Base-by-base conservation (phyloP, 257 asterid species). In the Nicotiana obtusifolia region DNA sequence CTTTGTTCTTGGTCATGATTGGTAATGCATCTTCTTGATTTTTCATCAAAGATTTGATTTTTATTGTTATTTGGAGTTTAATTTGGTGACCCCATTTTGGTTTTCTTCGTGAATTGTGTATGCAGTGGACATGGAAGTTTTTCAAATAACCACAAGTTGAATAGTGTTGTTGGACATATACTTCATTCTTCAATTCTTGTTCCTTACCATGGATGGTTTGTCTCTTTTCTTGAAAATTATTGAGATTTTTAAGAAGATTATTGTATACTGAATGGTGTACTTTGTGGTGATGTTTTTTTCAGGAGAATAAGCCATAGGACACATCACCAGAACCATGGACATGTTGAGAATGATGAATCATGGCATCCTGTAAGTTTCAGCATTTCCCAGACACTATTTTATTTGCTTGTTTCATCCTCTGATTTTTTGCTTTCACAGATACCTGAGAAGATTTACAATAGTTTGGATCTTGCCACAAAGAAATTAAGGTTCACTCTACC, bases 121-220 rank as follows among this genome's bases (percentile, higher is more conserved):
- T 41, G 91, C 97, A 93, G 99, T 89, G 99, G 99, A 5, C 99
- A 96, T 92, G 99, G 99, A 41, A 94, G 99, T 85, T 94, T 96
- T 87, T 94, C 98, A 2, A 93, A 81, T 85, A 80, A 94, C 83
- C 93, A 87, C 49, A 94, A 88, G 87, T 64, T 96, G 87, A 96
- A 96, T 52, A 91, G 97, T 84, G 97, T 94, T 5, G 97, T 79
- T 77, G 99, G 99, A 15, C 99, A 96, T 88, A 78, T 96, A 57
- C 97, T 93, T 78, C 99, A 96, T 87, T 96, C 98, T 56, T 94
- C 97, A 7, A 96, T 96, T 82, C 96, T 96, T 16, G 99, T 96
- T 33, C 99, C 99, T 17, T 96, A 96, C 80, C 99, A 96, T 86
- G 99, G 99, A 90, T 96, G 99, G 99, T 95, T 83, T 81, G 90